Evolutionary conservation across 2,329 filamentous ascomycete genomes (phyloP), one percentile per base, ranked within the genome.

Genomic region (Fusarium drepaniforme): DNA sequence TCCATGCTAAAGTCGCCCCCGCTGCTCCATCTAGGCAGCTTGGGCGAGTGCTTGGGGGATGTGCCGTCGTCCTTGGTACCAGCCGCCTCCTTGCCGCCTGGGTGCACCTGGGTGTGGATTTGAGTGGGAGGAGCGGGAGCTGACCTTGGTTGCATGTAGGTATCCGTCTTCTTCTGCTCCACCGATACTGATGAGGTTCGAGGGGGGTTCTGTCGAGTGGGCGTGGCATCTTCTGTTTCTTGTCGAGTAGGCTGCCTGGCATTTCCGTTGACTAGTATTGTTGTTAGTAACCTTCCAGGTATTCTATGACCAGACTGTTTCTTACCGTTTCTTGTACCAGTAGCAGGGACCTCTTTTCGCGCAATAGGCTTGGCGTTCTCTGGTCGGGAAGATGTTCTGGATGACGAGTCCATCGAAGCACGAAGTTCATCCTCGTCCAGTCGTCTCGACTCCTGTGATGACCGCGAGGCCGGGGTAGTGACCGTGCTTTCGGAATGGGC

Each of bases 1-100:
- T 98, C 96, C 92, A 98, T 92, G 70, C 93, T 97, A 80, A 98
- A 97, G 75, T 97, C 95, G 65, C 92, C 94, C 63, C 94, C 94
- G 51, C 90, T 89, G 82, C 93, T 97, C 90, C 90, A 94, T 79
- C 92, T 89, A 75, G 93, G 90, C 72, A 94, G 85, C 77, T 91
- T 92, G 12, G 93, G 92, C 12, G 93, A 94, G 44, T 83, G 83
- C 75, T 90, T 89, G 74, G 82, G 85, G 70, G 82, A 88, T 78
- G 71, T 76, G 44, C 76, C 74, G 25, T 81, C 80, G 70, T 84
- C 80, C 77, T 85, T 82, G 62, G 87, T 84, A 71, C 82, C 85
- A 25, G 84, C 80, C 23, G 89, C 85, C 58, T 90, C 89, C 72
- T 89, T 89, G 65, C 80, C 81, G 37, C 81, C 72, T 37, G 82